phyloP scores from a whole-genome alignment of 1,139 yeast species.

The Geotrichum australiense region DNA sequence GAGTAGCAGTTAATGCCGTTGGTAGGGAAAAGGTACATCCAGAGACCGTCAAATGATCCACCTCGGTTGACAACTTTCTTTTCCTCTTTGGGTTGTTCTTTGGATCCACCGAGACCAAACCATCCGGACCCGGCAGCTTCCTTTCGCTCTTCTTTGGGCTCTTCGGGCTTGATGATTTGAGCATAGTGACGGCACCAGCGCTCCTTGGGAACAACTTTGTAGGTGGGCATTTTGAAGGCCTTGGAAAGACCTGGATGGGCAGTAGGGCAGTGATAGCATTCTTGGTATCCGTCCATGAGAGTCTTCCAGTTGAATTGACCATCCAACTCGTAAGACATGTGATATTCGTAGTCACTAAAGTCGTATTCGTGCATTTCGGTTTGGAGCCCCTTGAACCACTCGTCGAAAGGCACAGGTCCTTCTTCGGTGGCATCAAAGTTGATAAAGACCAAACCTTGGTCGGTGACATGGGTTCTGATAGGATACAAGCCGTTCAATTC shows the following conservation, averaged over 20 bases:
- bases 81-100: background rate
- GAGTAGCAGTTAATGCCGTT: conserved; percentile 58
- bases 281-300: conserved; percentile 61
- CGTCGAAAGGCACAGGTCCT: conserved; percentile 41
- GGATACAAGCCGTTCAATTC: conserved; percentile 50
- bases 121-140: conserved; percentile 1
- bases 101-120: conserved; percentile 10
- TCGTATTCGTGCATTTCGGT: conserved; percentile 50
- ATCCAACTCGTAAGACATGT: conserved; percentile 58
- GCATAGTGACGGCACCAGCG: conserved; percentile 59
- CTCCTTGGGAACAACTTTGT: conserved; percentile 52
- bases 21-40: conserved; percentile 55
- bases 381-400: conserved; percentile 47
- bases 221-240: conserved; percentile 59
- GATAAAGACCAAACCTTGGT: conserved; percentile 51
- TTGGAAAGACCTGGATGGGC: conserved; percentile 55
- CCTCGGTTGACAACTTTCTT: conserved; percentile 35
- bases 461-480: conserved; percentile 48
- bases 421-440: conserved; percentile 42
- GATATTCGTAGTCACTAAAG: conserved; percentile 53
- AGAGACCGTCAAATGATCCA: conserved; percentile 44
- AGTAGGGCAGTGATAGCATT: conserved; percentile 61
- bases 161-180: conserved; percentile 39
- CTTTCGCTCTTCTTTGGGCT: background rate
- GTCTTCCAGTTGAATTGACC: conserved; percentile 63